Conservation (phyloP, 768 basidiomycete genomes). For the Panaeolus cyanescens region DNA sequence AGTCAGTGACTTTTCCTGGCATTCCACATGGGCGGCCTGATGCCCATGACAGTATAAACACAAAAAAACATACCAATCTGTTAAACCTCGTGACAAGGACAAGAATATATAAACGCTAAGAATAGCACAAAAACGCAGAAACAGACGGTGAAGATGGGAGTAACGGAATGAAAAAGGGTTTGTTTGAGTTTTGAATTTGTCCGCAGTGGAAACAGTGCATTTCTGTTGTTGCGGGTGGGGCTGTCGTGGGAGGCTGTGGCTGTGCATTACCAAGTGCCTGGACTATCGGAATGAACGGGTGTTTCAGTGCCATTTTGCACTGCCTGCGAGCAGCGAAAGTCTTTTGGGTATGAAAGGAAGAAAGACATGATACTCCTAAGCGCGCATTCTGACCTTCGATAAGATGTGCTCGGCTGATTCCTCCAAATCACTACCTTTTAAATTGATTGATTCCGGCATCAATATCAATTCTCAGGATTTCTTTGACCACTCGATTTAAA, state of each 20-base stretch:
- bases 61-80: background rate
- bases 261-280: background rate
- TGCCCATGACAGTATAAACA: too few species aligned
- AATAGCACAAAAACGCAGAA: background rate
- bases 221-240: background rate
- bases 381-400: too few species aligned
- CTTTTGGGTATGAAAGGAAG: too few species aligned
- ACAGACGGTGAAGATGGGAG: background rate
- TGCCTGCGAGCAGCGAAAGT: background rate
- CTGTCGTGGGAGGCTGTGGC: background rate
- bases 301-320: background rate
- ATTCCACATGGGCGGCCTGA: too few species aligned
- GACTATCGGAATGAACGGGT: background rate
- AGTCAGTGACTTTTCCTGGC: background rate
- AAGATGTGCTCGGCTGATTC: too few species aligned
- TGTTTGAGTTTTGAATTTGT: background rate
- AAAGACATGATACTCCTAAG: too few species aligned
- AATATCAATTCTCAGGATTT: too few species aligned
- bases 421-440: too few species aligned
- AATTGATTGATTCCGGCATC: too few species aligned
- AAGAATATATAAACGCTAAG: background rate
- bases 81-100: background rate
- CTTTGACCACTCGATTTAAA: too few species aligned
- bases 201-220: background rate
- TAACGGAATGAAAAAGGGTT: background rate